These are phyloP conservation scores for Saturnispora bothae DNA, from an alignment of 805 yeast genomes.

Conservation along the genomic window DNA sequence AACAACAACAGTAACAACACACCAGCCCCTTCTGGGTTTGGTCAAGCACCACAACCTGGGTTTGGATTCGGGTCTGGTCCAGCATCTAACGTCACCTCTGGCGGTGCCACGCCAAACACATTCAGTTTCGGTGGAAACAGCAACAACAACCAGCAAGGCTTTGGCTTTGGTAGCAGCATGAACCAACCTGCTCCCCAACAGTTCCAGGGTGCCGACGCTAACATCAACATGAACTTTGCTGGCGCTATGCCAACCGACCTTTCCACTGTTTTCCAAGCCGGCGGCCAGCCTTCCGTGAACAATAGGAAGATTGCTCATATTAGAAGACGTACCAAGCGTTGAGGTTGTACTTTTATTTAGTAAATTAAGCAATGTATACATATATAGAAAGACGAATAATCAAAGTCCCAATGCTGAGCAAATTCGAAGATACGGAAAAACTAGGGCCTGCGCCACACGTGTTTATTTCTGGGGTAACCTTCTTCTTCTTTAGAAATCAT, in stretches of 20 bases:
- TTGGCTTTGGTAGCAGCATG: background rate
- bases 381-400: too few relatives aligned
- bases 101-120: conserved; percentile 1
- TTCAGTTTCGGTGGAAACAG: conserved; percentile 5
- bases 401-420: background rate
- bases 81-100: conserved; percentile 2
- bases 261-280: conserved; percentile 4
- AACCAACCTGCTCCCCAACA: background rate
- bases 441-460: too few relatives aligned
- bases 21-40: background rate
- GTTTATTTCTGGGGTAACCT: too few relatives aligned
- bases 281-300: background rate
- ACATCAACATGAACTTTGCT: conserved; percentile 17
- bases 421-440: too few relatives aligned
- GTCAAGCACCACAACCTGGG: background rate
- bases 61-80: conserved; percentile 9
- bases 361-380: too few relatives aligned
- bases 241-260: conserved; percentile 13
- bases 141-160: background rate
- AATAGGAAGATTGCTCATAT: conserved; percentile 4
- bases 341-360: background rate
- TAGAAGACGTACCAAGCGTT: background rate
- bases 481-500: conserved; percentile 8
- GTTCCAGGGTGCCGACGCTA: background rate
- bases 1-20: background rate